phyloP scores from a whole-genome alignment of 1,139 yeast genomes.

The Hansenula lynferdii region DNA sequence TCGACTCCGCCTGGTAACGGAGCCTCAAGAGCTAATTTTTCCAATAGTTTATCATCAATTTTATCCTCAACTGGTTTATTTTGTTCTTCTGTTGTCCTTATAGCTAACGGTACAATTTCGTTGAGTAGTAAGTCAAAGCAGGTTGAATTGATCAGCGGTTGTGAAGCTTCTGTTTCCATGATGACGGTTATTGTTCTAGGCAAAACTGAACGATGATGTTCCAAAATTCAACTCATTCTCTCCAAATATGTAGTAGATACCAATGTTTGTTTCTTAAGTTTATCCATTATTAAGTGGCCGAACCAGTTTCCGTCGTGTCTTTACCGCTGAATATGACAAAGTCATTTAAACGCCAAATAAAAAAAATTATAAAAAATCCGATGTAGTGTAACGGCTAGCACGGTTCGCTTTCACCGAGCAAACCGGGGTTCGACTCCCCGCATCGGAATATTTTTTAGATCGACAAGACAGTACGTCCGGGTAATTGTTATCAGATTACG shows the following conservation, averaged over 20 bases:
- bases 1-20: slow-evolving; percentile 38
- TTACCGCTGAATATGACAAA: too few species aligned
- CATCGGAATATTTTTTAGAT: slow-evolving; percentile 47
- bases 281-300: too few species aligned
- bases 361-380: slow-evolving; percentile 33
- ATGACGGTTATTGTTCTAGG: too few species aligned
- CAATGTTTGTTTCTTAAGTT: too few species aligned
- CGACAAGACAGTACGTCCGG: background rate
- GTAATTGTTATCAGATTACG: too few species aligned
- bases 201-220: too few species aligned
- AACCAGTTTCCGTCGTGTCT: too few species aligned
- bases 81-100: slow-evolving; percentile 44
- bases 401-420: slow-evolving; percentile 83
- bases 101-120: slow-evolving; percentile 70
- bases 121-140: slow-evolving; percentile 60
- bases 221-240: too few species aligned
- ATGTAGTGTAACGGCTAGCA: slow-evolving; percentile 80
- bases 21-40: slow-evolving; percentile 23
- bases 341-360: background rate
- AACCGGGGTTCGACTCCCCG: slow-evolving; percentile 84
- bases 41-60: slow-evolving; percentile 8
- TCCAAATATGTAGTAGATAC: too few species aligned
- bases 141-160: slow-evolving; percentile 37
- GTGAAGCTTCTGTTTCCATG: background rate
- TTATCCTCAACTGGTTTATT: slow-evolving; percentile 11